Evolutionary conservation across 1,284 basidiomycete genomes (phyloP), one percentile per base, ranked within the genome.

Genomic region (Ceraceosorus guamensis): DNA sequence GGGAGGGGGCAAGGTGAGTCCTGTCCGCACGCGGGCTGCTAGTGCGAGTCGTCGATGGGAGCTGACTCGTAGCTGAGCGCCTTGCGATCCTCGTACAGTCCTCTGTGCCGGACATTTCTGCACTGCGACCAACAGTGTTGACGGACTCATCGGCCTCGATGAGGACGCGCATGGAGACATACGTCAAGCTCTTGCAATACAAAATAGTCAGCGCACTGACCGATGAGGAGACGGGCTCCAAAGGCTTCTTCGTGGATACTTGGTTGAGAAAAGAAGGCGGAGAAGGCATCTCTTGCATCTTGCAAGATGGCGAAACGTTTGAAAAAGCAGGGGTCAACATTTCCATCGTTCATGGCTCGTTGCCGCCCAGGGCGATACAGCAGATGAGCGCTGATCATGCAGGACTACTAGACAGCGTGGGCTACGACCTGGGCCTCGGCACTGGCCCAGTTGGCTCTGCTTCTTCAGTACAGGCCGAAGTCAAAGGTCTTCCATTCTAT

Each of bases 311-410:
- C 1, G 71, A 74, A 37, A 81, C 89, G 16, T 86, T 98, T 67
- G 93, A 98, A 77, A 98, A 98, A 78, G 93, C 87, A 2, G 95
- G 95, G 2, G 91, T 97, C 55, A 97, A 96, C 79, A 87, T 97
- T 68, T 90, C 88, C 32, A 81, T 97, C 71, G 89, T 97, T 0
- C 85, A 96, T 73, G 92, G 92, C 39, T 82, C 80, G 35, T 84
- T 98, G 1, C 89, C 91, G 1, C 89, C 90, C 0, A 80, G 86
- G 16, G 93, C 91, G 2, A 86, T 97, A 74, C 83, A 84, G 73
- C 89, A 95, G 79, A 98, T 98, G 93, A 83, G 87, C 49, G 87
- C 89, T 31, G 89, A 96, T 77, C 92, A 97, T 76, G 81, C 82
- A 35, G 84, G 84, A 0, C 63, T 76, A 16, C 62, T 73, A 52